phyloP scores from a whole-genome alignment of 495 filamentous ascomycete species.

The Massariosphaeria phaeospora region DNA sequence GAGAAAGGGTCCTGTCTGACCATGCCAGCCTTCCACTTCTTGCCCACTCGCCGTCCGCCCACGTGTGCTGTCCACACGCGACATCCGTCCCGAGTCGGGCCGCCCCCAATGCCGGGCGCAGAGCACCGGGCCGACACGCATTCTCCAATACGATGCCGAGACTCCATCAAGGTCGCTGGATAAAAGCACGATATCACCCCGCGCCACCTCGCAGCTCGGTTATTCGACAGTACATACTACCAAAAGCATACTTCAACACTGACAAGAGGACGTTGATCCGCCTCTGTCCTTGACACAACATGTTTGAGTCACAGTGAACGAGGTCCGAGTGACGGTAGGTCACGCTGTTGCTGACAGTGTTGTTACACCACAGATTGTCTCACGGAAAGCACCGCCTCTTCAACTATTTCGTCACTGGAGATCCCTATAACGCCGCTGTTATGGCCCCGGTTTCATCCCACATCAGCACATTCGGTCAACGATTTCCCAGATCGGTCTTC shows the following conservation, averaged over 20 bases:
- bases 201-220: no score
- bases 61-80: slow-evolving; percentile 2
- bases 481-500: slow-evolving; percentile 11
- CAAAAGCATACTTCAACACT: no score
- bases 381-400: no score
- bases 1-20: slow-evolving; percentile 3
- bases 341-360: background rate
- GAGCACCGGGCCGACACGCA: slow-evolving; percentile 8
- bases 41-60: background rate
- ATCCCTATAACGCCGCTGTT: slow-evolving; percentile 3
- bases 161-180: background rate
- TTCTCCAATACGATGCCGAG: slow-evolving; percentile 1
- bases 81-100: slow-evolving; percentile 12
- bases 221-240: no score
- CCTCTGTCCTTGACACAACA: background rate
- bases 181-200: slow-evolving; percentile 20
- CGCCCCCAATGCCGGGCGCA: background rate
- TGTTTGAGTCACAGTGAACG: background rate
- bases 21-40: background rate
- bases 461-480: slow-evolving; percentile 10
- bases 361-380: slow-evolving; percentile 1
- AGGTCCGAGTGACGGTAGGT: no score
- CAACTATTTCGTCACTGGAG: no score
- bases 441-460: slow-evolving; percentile 5
- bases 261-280: slow-evolving; percentile 1